Conservation (phyloP, 805 yeast species). For the Starmerella bombi region DNA sequence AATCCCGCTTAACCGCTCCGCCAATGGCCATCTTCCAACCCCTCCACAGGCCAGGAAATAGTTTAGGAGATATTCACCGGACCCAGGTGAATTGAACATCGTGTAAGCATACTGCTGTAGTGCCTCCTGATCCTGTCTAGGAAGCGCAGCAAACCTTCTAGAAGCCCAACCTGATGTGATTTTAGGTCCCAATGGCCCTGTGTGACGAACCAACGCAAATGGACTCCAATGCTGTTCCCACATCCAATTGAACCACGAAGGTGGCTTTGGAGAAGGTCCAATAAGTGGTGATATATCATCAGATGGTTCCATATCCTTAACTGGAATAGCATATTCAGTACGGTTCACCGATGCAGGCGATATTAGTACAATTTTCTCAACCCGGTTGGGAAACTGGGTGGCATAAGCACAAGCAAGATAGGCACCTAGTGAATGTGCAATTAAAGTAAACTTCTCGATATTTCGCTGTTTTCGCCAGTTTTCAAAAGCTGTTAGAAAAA, state of each 20-base stretch:
- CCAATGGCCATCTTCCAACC: slow-evolving; percentile 63
- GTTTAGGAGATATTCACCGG: slow-evolving; percentile 85
- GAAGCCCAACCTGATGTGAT: slow-evolving; percentile 83
- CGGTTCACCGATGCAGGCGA: slow-evolving; percentile 78
- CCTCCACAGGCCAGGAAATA: slow-evolving; percentile 85
- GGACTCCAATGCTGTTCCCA: slow-evolving; percentile 89
- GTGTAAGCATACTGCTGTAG: slow-evolving; percentile 72
- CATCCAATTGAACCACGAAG: slow-evolving; percentile 56
- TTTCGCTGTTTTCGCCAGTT: slow-evolving; percentile 47
- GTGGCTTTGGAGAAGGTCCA: slow-evolving; percentile 9
- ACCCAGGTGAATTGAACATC: slow-evolving; percentile 74
- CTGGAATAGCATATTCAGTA: slow-evolving; percentile 29
- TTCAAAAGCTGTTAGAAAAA: slow-evolving; percentile 52
- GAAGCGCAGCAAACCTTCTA: slow-evolving; percentile 57
- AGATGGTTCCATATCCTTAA: slow-evolving; percentile 8
- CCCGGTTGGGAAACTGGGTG: slow-evolving; percentile 43
- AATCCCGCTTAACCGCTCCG: slow-evolving; percentile 36
- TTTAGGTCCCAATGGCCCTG: slow-evolving; percentile 75
- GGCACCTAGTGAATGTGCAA: slow-evolving; percentile 92
- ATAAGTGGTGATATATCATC: slow-evolving; percentile 3
- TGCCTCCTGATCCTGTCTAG: slow-evolving; percentile 33
- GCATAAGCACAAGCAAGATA: slow-evolving; percentile 62
- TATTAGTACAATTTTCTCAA: slow-evolving; percentile 58
- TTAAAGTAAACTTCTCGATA: slow-evolving; percentile 40
- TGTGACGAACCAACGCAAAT: slow-evolving; percentile 57